Base-by-base conservation (phyloP, 257 asterid species). In the Henckelia pumila region DNA sequence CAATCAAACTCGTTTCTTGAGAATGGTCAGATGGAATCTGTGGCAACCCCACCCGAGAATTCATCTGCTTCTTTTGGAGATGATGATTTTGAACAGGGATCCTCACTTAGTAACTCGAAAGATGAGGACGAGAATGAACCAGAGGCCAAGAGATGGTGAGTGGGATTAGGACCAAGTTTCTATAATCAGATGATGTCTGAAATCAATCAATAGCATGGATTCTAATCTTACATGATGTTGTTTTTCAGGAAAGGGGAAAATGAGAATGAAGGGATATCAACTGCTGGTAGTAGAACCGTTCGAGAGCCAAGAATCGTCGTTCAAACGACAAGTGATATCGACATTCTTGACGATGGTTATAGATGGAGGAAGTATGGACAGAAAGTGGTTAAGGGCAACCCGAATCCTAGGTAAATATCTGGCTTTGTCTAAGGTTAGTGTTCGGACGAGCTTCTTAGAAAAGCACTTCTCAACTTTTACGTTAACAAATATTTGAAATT, bases 311-410 rank as follows among this genome's bases (percentile, higher is more conserved):
- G 88, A 55, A 83, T 80, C 4, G 88, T 83, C 6, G 88, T 83
- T 66, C 87, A 82, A 30, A 82, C 87, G 53, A 82, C 80, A n/a
- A 82, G 87, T 23, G 87, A 82, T 62, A 80, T 83, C 44, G 88
- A 80, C 59, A 83, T 83, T 64, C 88, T 83, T 56, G 88, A 83
- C 58, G 88, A 83, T 17, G 88, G 88, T 24, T 83, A 80, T 62
- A 79, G 88, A 67, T 83, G 88, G 88, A 80, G 86, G 70, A 83
- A 83, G 70, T 83, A 83, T 25, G 88, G 88, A 2, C 88, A 83
- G 73, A 83, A 83, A 71, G 86, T 83, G 10, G 88, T 83, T 8
- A 83, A 83, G 71, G 84, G 84, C 52, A 83, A 83, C 66, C 86
- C 88, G 7, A 83, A 83, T 73, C 86, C 88, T 33, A 61, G 88